Evolutionary conservation across 352 stramenopile genomes (phyloP).

Genomic region (Pythium aquatile): DNA sequence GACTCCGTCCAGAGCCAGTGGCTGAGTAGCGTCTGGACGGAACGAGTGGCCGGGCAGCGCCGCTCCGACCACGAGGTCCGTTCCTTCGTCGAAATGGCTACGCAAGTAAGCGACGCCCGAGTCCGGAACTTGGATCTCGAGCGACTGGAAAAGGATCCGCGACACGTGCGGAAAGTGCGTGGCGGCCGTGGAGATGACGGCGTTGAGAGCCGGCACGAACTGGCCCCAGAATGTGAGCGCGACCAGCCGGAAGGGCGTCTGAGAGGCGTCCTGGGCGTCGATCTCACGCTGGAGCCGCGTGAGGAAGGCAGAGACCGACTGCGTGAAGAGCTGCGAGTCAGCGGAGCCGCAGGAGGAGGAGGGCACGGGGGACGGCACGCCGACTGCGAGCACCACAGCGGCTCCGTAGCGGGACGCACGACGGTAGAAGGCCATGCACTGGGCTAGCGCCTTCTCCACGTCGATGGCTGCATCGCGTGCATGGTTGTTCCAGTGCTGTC

Average conservation of each 20-base stretch:
- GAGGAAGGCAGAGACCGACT: constrained; percentile 46
- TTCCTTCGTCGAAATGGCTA: constrained; percentile 60
- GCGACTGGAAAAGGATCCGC: constrained; percentile 88
- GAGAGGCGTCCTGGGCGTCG: constrained; percentile 11
- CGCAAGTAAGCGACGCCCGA: constrained; percentile 56
- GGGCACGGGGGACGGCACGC: constrained; percentile 31
- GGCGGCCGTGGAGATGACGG: constrained; percentile 76
- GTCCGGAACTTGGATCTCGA: constrained; percentile 82
- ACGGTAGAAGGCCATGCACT: constrained; percentile 50
- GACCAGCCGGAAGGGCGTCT: constrained; percentile 62
- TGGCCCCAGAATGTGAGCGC: constrained; percentile 93
- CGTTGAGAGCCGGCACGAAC: constrained; percentile 96
- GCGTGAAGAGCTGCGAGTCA: constrained; percentile 32
- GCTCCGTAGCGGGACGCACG: constrained; percentile 50
- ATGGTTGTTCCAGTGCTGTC: constrained; percentile 75
- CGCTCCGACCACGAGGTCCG: constrained; percentile 90
- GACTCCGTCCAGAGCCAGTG: constrained; percentile 73
- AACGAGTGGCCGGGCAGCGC: constrained; percentile 83
- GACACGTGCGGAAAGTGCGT: constrained; percentile 47
- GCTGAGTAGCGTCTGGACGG: constrained; percentile 33
- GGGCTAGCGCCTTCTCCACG: constrained; percentile 38
- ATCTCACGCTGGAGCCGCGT: constrained; percentile 31
- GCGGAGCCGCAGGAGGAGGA: constrained; percentile 8
- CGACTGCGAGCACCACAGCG: constrained; percentile 56
- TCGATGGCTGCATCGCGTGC: constrained; percentile 41